These are phyloP conservation scores for Calonectria leucothoes DNA, from an alignment of 2,329 filamentous ascomycete genomes.

Conservation along the genomic window DNA sequence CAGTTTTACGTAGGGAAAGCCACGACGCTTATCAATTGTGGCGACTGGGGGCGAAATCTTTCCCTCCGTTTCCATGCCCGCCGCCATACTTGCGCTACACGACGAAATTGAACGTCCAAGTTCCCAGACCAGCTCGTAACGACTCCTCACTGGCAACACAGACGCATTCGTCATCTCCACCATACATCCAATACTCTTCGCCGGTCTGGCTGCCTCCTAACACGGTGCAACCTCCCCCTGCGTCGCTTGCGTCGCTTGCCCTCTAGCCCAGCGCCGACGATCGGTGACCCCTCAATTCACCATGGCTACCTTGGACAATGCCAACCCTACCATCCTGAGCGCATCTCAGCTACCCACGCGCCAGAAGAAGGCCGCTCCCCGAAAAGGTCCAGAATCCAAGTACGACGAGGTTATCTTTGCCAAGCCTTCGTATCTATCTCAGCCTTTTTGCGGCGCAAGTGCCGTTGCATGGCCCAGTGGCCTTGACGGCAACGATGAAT, in stretches of 20 bases:
- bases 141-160: slow-evolving; percentile 26
- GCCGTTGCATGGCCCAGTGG: slow-evolving; percentile 47
- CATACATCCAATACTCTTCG: slow-evolving; percentile 22
- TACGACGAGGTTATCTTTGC: slow-evolving; percentile 61
- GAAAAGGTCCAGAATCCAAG: slow-evolving; percentile 58
- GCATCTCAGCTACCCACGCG: slow-evolving; percentile 89
- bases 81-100: slow-evolving; percentile 30
- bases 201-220: not conserved
- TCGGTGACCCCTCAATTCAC: slow-evolving; percentile 21
- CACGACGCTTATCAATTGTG: slow-evolving; percentile 37
- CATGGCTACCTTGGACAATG: slow-evolving; percentile 70
- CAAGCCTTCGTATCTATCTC: slow-evolving; percentile 56
- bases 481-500: slow-evolving; percentile 64
- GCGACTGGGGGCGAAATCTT: slow-evolving; percentile 34
- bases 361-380: slow-evolving; percentile 60
- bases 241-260: not conserved
- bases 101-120: slow-evolving; percentile 19
- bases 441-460: slow-evolving; percentile 53
- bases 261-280: slow-evolving; percentile 25
- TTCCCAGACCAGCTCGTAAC: slow-evolving; percentile 12
- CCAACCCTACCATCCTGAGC: slow-evolving; percentile 93
- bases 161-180: slow-evolving; percentile 34
- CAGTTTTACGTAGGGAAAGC: not conserved
- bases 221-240: slow-evolving; percentile 14
- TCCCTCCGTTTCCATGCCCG: slow-evolving; percentile 31